Conservation (phyloP, 306 rosid genomes). For the Cicer cuneatum region DNA sequence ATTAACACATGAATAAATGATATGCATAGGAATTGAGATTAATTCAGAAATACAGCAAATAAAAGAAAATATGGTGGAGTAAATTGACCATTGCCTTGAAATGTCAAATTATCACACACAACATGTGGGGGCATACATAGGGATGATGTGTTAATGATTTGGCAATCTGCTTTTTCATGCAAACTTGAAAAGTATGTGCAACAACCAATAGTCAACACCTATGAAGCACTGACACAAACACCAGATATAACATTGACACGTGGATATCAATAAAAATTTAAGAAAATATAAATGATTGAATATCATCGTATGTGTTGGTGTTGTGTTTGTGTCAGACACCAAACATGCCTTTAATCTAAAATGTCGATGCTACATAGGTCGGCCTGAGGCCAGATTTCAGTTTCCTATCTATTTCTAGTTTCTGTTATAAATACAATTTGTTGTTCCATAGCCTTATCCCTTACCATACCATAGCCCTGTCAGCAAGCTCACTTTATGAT, state of each 20-base stretch:
- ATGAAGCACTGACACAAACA: too few relatives aligned
- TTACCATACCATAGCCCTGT: background rate
- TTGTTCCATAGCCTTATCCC: background rate
- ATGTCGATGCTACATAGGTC: background rate
- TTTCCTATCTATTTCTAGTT: background rate
- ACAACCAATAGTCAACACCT: too few relatives aligned
- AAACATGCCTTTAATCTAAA: background rate
- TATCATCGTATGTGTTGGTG: too few relatives aligned
- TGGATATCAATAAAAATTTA: too few relatives aligned
- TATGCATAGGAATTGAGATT: background rate
- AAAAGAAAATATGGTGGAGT: background rate
- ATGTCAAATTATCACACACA: background rate
- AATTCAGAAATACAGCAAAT: background rate
- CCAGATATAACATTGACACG: too few relatives aligned
- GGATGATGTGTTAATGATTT: conserved; percentile 30
- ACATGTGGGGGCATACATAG: background rate
- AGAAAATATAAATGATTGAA: too few relatives aligned
- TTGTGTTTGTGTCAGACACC: background rate
- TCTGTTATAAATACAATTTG: background rate
- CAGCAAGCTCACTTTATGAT: background rate
- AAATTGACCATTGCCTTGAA: background rate
- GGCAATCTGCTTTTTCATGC: conserved; percentile 14
- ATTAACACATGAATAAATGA: background rate
- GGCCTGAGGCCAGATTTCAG: background rate
- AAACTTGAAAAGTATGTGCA: background rate